Evolutionary conservation across 495 filamentous ascomycete species (phyloP).

Genomic region (Xylaria scruposa): DNA sequence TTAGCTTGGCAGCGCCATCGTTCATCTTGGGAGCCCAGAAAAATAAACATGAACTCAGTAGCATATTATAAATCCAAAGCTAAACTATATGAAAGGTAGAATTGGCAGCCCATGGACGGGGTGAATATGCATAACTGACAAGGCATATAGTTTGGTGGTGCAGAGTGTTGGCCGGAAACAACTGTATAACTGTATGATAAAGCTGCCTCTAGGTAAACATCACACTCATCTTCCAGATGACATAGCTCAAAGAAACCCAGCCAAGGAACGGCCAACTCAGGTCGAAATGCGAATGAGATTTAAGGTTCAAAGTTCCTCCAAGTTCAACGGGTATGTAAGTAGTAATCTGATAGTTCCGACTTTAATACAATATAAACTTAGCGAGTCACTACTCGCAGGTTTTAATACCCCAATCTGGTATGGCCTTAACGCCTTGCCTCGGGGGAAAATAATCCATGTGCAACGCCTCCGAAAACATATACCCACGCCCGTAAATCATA

Average conservation of each 20-base stretch:
- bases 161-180: no score
- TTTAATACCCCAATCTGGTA: slow-evolving; percentile 11
- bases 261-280: background rate
- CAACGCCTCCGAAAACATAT: slow-evolving; percentile 22
- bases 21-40: no score
- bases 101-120: no score
- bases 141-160: no score
- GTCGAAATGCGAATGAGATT: background rate
- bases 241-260: background rate
- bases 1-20: no score
- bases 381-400: no score
- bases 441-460: slow-evolving; percentile 1
- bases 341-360: background rate
- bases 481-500: slow-evolving; percentile 18
- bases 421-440: slow-evolving; percentile 27
- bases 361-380: slow-evolving; percentile 17
- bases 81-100: no score
- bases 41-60: no score
- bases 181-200: no score
- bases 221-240: background rate
- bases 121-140: no score
- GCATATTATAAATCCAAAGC: no score
- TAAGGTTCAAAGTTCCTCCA: background rate
- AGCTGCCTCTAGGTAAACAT: background rate
- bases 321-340: slow-evolving; percentile 5